Evolutionary conservation across 768 basidiomycete species (phyloP), one percentile per base, ranked within the genome.

Genomic region (Mycena vulgaris): DNA sequence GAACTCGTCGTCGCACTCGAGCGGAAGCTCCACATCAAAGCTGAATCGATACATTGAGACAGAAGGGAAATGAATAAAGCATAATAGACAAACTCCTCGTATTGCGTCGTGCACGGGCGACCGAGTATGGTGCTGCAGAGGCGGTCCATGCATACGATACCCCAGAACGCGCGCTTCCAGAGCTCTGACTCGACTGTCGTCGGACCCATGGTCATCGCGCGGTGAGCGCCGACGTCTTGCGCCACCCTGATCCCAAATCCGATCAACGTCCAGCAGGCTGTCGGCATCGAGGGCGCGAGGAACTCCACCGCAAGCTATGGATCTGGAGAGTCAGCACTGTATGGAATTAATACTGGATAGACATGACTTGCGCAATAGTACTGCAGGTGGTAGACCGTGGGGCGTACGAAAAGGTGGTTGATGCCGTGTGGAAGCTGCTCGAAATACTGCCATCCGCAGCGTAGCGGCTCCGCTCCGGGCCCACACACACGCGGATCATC

Each of bases 381-480:
- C 17, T 58, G 56, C 35, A 58, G 13, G 17, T 42, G 17, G 14
- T 58, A 27, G 9, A 58, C 2, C 25, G 37, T 58, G 9, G 55
- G 35, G 6, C 3, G 8, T 23, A 1, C 23, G 56, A 58, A 58
- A 4, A 58, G 11, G 16, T 58, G 37, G 37, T 58, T 21, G 14
- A 39, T 3, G 14, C 10, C 27, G 5, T 16, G n/a, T n/a, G 56
- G 25, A 33, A 86, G 84, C 76, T 97, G 95, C 31, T 89, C 83
- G 72, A 90, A 90, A 83, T 87, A 93, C 74, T 86, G 88, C 90
- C 90, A 93, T 0, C 90, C 91, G 3, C 83, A 80, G 2, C 89
- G 89, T 27, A 75, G 76, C n/a, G 80, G 61, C 4, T 63, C 68
- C 10, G 16, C 25, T 11, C 14, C 48, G 25, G 48, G 14, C 27